Percentiles rank a stretch among this genome's conserved stretches.
These are phyloP conservation scores for Phytopythium mirpurense DNA, from an alignment of 352 stramenopile species.

Conservation along the genomic window DNA sequence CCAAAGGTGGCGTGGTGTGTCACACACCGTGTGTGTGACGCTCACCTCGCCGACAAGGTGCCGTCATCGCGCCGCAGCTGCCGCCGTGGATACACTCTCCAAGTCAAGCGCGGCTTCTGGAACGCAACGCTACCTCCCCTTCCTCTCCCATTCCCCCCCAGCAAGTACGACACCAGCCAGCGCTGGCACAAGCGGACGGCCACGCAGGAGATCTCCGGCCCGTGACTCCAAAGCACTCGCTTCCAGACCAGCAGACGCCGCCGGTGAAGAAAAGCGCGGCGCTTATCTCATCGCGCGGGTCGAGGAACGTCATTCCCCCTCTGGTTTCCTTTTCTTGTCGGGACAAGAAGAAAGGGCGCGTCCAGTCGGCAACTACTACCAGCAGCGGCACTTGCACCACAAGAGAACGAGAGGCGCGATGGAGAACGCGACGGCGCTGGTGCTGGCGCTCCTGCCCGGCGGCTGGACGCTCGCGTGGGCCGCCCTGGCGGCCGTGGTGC, in stretches of 20 bases:
- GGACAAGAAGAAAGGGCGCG: background rate
- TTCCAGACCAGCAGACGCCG: too few relatives aligned
- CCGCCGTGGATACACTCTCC: background rate
- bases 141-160: background rate
- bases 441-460: constrained; percentile 1
- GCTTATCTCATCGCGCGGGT: background rate
- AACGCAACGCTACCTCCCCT: background rate
- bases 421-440: background rate
- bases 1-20: too few relatives aligned
- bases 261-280: background rate
- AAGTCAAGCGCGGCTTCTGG: background rate
- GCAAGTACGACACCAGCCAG: constrained; percentile 2
- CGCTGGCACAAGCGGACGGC: too few relatives aligned
- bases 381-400: background rate
- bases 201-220: too few relatives aligned
- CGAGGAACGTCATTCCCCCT: background rate
- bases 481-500: constrained; percentile 36
- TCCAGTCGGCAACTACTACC: background rate
- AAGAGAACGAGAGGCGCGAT: background rate
- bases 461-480: constrained; percentile 33
- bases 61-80: constrained; percentile 2
- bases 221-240: too few relatives aligned
- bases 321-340: background rate
- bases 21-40: too few relatives aligned
- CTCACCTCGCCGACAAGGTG: background rate